These are phyloP conservation scores for Xylaria grammica DNA, from an alignment of 495 filamentous ascomycete species.

Conservation along the genomic window DNA sequence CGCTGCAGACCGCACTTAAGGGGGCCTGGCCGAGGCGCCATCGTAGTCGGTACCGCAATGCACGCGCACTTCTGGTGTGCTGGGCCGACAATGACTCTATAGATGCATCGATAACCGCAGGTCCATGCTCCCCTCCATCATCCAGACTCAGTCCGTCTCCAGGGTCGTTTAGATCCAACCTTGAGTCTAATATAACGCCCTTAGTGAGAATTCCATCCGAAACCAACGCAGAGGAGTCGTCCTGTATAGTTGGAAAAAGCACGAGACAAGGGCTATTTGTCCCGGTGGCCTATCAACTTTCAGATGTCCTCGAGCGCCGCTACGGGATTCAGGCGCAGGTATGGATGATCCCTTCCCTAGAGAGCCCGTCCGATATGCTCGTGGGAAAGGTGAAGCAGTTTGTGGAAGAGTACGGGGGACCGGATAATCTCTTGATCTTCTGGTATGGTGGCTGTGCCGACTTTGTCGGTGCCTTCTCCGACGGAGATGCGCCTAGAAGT, in stretches of 20 bases:
- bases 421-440: constrained; percentile 18
- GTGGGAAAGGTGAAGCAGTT: constrained; percentile 12
- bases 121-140: background rate
- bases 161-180: background rate
- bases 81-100: constrained; percentile 16
- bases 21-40: constrained; percentile 11
- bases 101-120: background rate
- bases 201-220: background rate
- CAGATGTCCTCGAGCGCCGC: background rate
- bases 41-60: constrained; percentile 12
- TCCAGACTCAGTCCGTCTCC: background rate
- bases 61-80: constrained; percentile 16
- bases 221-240: background rate
- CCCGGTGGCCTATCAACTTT: constrained; percentile 17
- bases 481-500: background rate
- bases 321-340: constrained; percentile 19
- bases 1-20: background rate
- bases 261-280: constrained; percentile 13
- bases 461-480: background rate
- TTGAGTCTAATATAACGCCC: background rate
- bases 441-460: constrained; percentile 23
- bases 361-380: constrained; percentile 15
- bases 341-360: constrained; percentile 13
- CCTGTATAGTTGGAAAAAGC: background rate
- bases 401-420: constrained; percentile 10